Evolutionary conservation across 768 basidiomycete species (phyloP).

Genomic region (Megacollybia marginata): DNA sequence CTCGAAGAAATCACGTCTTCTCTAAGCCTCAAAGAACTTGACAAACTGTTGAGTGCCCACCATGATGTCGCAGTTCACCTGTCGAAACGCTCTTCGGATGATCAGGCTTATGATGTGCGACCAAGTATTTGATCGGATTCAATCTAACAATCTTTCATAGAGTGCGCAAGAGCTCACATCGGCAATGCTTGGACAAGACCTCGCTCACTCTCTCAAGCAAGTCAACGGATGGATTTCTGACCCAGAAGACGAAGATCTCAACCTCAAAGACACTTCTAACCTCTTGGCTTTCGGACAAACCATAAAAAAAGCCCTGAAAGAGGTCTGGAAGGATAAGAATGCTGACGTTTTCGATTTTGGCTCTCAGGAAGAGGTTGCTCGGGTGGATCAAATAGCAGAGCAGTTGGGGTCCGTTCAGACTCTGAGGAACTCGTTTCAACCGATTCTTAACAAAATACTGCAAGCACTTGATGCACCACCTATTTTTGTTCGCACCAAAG

Average conservation of each 20-base stretch:
- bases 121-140: neutral
- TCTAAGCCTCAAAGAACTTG: slow-evolving; percentile 42
- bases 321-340: slow-evolving; percentile 64
- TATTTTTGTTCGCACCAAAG: slow-evolving; percentile 93
- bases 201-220: slow-evolving; percentile 62
- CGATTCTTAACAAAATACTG: slow-evolving; percentile 75
- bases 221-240: slow-evolving; percentile 43
- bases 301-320: slow-evolving; percentile 56
- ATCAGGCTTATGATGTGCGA: slow-evolving; percentile 75
- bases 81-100: slow-evolving; percentile 63
- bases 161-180: slow-evolving; percentile 79
- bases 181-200: slow-evolving; percentile 75
- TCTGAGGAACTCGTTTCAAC: slow-evolving; percentile 74
- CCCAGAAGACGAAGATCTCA: slow-evolving; percentile 36
- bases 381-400: slow-evolving; percentile 65
- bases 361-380: slow-evolving; percentile 69
- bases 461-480: slow-evolving; percentile 75
- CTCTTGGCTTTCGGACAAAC: slow-evolving; percentile 44
- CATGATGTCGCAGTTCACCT: slow-evolving; percentile 62
- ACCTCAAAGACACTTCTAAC: slow-evolving; percentile 31
- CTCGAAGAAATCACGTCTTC: slow-evolving; percentile 54
- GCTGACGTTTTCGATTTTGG: slow-evolving; percentile 78
- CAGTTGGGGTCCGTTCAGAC: slow-evolving; percentile 72
- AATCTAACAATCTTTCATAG: slow-evolving; percentile 28
- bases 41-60: slow-evolving; percentile 54